Evolutionary conservation across 768 basidiomycete species (phyloP), one percentile per base, ranked within the genome.

Genomic region (Leucosporidium creatinivorum): DNA sequence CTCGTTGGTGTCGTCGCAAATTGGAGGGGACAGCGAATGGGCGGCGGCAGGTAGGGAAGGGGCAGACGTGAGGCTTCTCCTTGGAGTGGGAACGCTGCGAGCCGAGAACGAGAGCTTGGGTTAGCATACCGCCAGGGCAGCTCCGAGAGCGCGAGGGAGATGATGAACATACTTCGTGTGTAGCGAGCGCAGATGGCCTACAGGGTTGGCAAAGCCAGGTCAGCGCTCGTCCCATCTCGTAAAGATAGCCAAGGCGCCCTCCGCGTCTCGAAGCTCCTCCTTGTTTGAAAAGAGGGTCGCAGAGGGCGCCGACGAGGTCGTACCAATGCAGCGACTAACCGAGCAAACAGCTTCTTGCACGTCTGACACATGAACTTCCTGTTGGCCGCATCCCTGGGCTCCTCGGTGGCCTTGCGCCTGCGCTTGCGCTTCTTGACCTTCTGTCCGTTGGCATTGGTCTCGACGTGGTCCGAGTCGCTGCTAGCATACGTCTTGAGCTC

Each of bases 381-480:
- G 10, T 19, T 56, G 26, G 55, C 55, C 28, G 28, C 28, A 21
- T 56, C 55, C 26, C 55, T 26, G 10, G 55, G 55, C 26, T 26
- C 30, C 55, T 56, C 55, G 55, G 55, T 56, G 26, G 28, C n/a
- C 26, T 31, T 26, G 18, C 55, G n/a, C 18, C 55, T 26, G 28
- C 55, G 55, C 55, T 56, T 56, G 55, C 55, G 55, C 55, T 31
- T 26, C 55, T 56, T 56, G 55, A 51, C 21, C 39, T 44, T 44
- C 39, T 44, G 39, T 2, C 39, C 39, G 13, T 44, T 44, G 39
- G 10, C 15, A 13, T 44, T 44, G 39, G 39, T 44, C 39, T 44
- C 39, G 39, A 6, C 39, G 39, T 2, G 10, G 39, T 44, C 39
- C 8, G 39, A 44, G 15, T 44, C 39, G 39, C 39, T 44, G 39